Evolutionary conservation across 2,329 filamentous ascomycete genomes (phyloP), one percentile per base, ranked within the genome.

Genomic region (Mollisiaceae sp.): DNA sequence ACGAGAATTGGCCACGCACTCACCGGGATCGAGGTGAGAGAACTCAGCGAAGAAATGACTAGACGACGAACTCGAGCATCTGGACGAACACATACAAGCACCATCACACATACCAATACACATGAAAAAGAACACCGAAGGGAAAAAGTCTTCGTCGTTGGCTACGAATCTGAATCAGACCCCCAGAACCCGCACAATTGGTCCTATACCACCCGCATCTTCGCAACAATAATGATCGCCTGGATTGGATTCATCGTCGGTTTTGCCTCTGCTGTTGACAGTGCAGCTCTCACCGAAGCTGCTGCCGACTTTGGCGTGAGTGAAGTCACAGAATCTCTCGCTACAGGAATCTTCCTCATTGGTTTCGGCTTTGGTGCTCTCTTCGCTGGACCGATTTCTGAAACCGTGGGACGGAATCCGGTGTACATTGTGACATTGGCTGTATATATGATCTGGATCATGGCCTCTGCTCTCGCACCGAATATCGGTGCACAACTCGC

Each of bases 211-310:
- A 74, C 72, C 8, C 77, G 80, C 1, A 68, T 82, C 5, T 69
- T 74, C 5, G 77, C 77, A 0, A 83, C 80, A 0, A 59, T 82
- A 0, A 74, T 82, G 15, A 79, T 84, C 3, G 79, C 80, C 0
- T 60, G 76, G 2, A 83, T 88, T 36, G 83, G 79, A 0, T 81
- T 83, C 35, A 79, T 83, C 0, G 83, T 86, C 0, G 80, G 80
- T 3, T 77, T 81, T 0, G 83, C 84, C 0, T 83, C 82, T 4
- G 81, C 83, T 0, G 85, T 87, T 47, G 83, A 86, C 62, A 82
- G 82, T 0, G 79, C 79, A 0, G 81, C 82, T 0, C 67, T 84
- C 0, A 76, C 77, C 0, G 79, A 83, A 66, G 83, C 82, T 0
- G 77, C 79, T 0, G 69, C 68, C 22, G 79, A 80, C 0, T 82